Evolutionary conservation across 805 yeast genomes (phyloP), one percentile per base, ranked within the genome.

Genomic region (Yamadazyma olivae): DNA sequence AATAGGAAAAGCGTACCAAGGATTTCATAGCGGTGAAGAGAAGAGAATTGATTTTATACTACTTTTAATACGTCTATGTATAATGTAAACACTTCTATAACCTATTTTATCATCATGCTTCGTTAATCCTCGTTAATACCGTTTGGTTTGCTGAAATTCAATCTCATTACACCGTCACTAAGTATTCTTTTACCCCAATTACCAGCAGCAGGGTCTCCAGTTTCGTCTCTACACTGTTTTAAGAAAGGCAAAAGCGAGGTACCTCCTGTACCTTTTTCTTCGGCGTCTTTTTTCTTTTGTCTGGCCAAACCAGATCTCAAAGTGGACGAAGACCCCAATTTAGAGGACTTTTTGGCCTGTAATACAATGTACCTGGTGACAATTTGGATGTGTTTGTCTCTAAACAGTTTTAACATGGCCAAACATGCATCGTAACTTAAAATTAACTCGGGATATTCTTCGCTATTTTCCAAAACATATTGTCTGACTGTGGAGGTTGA

Each of bases 161-260:
- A 51, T 38, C 66, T 54, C 71, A 67, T 65, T 5, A 67, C 71
- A 7, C 81, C 81, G 41, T 75, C 75, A 36, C 79, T 74, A 36
- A 82, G 64, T 17, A 82, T 67, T 43, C 91, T 72, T 53, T 77
- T 78, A 55, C 95, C 96, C 97, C 97, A 89, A 32, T 68, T 74
- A 38, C 96, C 91, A 17, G 95, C 96, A 16, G 96, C 96, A 9
- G 89, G 78, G 49, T 84, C 93, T 28, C 95, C 95, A 2, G 96
- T 90, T 57, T 90, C 97, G 62, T 90, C 97, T 58, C 97, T 76
- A 49, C 96, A 91, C 60, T 91, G 97, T 59, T 89, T 90, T 56
- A 90, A 71, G 64, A 90, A 91, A 18, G 96, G 96, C 40, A 90
- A 74, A 50, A 90, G 70, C 1, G 95, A 81, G 0, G 97, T 90